Base-by-base conservation (phyloP, 129 eudicot genomes). In the Ambrosia trifida region DNA sequence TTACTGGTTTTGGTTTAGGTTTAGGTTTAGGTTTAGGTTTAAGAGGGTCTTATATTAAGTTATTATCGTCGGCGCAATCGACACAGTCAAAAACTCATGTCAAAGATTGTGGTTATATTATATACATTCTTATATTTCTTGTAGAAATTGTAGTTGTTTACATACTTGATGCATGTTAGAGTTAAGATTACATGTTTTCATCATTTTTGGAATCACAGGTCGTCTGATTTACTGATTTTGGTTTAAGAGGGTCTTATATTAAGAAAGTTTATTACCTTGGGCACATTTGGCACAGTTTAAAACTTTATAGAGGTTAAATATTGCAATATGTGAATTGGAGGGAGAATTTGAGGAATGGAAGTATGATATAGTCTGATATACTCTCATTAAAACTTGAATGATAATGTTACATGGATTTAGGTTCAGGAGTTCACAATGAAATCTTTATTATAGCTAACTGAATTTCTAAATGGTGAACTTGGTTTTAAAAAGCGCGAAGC, bases 141-240 rank as follows among this genome's bases (percentile, higher is more conserved):
- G 24, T n/a, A 58, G 17, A 13, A 52, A 69, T 36, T 53, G 4
- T 28, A 69, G 32, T 5, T 24, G 14, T 69, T 11, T 12, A 24
- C 19, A 17, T 16, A 6, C 2, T 17, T 69, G 30, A 46, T 7
- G 11, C 36, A 38, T 69, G 64, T 33, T 50, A 19, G 11, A 35
- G 51, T 36, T 70, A 7, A 35, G 31, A 18, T 17, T 52, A 51
- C 64, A 33, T 38, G 64, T 69, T 69, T 17, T 69, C 11, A 33
- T 35, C 50, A 51, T 53, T 18, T 8, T 52, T 7, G 12, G 53
- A 53, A 11, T 53, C 52, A 53, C 10, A 19, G 24, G 35, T 19
- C 7, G 20, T 32, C 35, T 69, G 18, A 12, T 36, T 6, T 52
- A 52, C 51, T 69, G 74, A 70, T 70, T 38, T 70, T 70, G 74